A percentile compares a stretch with the other conserved stretches of the same genome.
phyloP scores from a whole-genome alignment of 345 rosid genomes.

The Corchorus olitorius region DNA sequence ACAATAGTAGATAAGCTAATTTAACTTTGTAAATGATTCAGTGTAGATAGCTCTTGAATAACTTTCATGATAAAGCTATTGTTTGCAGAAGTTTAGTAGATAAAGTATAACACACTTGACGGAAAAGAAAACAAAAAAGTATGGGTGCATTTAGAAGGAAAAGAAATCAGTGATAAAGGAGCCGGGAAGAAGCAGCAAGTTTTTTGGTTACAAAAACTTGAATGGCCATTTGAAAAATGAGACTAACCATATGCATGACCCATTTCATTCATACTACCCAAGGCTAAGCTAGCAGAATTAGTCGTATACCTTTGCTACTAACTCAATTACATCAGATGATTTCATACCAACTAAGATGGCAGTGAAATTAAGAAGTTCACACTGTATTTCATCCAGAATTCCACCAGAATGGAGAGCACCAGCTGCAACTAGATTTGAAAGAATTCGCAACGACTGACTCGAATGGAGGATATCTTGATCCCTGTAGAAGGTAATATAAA shows the following conservation, averaged over 20 bases:
- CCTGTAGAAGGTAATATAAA: conserved; percentile 43
- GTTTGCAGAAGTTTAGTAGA: neutral
- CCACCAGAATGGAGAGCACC: conserved; percentile 58
- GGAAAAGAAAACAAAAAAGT: neutral
- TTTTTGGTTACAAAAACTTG: neutral
- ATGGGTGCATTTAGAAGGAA: neutral
- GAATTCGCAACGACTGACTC: conserved; percentile 77
- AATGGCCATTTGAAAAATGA: conserved; percentile 1
- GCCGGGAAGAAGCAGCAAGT: neutral
- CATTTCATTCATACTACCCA: neutral
- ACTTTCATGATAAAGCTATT: neutral
- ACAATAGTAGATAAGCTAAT: neutral
- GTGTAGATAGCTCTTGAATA: neutral
- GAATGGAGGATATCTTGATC: conserved; percentile 63
- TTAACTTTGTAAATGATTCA: neutral
- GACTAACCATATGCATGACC: neutral
- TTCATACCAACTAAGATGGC: conserved; percentile 54
- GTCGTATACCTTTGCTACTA: conserved; percentile 67
- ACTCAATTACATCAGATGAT: conserved; percentile 55
- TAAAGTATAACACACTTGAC: neutral
- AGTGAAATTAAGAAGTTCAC: conserved; percentile 71
- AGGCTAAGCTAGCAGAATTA: neutral
- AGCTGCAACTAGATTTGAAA: conserved; percentile 85
- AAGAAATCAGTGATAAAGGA: neutral
- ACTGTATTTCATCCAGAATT: conserved; percentile 60